Evolutionary conservation across 2,329 filamentous ascomycete genomes (phyloP).

Genomic region (Fusarium sp.): DNA sequence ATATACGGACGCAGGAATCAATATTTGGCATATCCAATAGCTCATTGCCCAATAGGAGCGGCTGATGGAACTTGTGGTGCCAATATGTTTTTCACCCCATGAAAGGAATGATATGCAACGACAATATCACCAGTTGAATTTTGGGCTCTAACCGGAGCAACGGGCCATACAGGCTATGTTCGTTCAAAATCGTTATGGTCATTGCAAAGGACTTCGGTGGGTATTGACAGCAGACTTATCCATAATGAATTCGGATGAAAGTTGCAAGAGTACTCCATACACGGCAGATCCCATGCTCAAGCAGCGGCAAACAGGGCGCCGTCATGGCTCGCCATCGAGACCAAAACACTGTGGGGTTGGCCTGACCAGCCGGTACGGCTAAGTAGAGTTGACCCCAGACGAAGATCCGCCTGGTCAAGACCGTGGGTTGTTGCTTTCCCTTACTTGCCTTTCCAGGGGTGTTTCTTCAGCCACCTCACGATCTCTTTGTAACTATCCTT

Average conservation of each 20-base stretch:
- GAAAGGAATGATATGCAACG: background rate
- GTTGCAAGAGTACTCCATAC: background rate
- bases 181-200: background rate
- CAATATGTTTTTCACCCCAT: background rate
- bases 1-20: background rate
- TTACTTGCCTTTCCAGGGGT: constrained; percentile 21
- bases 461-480: constrained; percentile 11
- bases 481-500: constrained; percentile 14
- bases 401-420: constrained; percentile 20
- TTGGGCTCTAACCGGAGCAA: constrained; percentile 1
- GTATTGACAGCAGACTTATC: background rate
- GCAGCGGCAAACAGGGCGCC: constrained; percentile 6
- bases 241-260: constrained; percentile 2
- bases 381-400: constrained; percentile 18
- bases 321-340: background rate
- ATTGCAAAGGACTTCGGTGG: constrained; percentile 4
- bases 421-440: constrained; percentile 19
- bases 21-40: background rate
- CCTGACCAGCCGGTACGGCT: constrained; percentile 24
- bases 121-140: background rate
- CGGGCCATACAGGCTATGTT: constrained; percentile 5
- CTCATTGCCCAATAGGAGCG: background rate
- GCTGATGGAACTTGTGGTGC: background rate
- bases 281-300: background rate
- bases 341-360: constrained; percentile 6